These are phyloP conservation scores for Blastocystis sp. DNA, from an alignment of 352 stramenopile genomes.

Conservation along the genomic window DNA sequence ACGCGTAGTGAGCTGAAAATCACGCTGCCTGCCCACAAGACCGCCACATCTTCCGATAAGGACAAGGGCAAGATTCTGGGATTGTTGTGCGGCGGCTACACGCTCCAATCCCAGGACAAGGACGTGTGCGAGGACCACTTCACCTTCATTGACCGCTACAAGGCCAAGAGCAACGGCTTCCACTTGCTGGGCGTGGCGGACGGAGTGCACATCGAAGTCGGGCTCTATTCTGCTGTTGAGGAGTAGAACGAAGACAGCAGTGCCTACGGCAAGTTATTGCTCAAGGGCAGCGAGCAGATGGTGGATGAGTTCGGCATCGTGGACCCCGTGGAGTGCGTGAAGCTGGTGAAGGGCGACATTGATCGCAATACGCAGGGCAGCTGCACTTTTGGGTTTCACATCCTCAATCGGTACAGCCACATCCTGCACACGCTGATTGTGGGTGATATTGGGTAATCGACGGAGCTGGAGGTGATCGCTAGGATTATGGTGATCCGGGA, in stretches of 20 bases:
- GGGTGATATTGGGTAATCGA: slow-evolving; percentile 48
- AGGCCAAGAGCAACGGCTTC: slow-evolving; percentile 54
- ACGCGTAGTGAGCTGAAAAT: slow-evolving; percentile 56
- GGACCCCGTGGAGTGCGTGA: slow-evolving; percentile 66
- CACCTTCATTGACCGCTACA: slow-evolving; percentile 56
- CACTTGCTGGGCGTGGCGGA: slow-evolving; percentile 61
- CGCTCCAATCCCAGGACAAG: slow-evolving; percentile 59
- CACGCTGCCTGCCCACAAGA: slow-evolving; percentile 52
- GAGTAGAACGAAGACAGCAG: slow-evolving; percentile 33
- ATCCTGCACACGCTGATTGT: slow-evolving; percentile 65
- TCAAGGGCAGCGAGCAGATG: slow-evolving; percentile 63
- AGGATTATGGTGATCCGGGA: slow-evolving; percentile 66
- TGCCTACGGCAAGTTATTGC: slow-evolving; percentile 23
- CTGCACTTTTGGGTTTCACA: slow-evolving; percentile 62
- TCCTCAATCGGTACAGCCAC: slow-evolving; percentile 66
- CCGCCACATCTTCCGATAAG: background rate
- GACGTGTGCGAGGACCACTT: slow-evolving; percentile 65
- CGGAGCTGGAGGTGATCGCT: background rate
- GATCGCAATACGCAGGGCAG: slow-evolving; percentile 62
- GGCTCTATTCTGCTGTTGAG: background rate
- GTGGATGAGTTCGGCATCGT: slow-evolving; percentile 68
- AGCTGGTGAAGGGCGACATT: slow-evolving; percentile 62
- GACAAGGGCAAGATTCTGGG: slow-evolving; percentile 63
- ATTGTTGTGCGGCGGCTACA: slow-evolving; percentile 61
- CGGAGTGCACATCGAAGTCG: slow-evolving; percentile 57